Evolutionary conservation across 306 rosid genomes (phyloP), one percentile per base, ranked within the genome.

Genomic region (Castanopsis chinensis): DNA sequence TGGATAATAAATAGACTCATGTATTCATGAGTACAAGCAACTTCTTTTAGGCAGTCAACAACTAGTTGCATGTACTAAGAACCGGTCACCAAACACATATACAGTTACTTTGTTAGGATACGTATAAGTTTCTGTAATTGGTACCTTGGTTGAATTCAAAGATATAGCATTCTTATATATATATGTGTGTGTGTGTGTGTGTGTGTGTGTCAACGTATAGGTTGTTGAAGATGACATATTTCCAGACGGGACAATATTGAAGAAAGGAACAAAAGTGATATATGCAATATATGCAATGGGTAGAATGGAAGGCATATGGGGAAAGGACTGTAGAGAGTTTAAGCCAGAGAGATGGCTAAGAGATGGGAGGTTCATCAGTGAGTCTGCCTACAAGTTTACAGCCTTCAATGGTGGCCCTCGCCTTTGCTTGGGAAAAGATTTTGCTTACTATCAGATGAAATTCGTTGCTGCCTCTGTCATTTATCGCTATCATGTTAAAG

Each of bases 401-500:
- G 96, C 97, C 63, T 95, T 95, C 88, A 95, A 95, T 20, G 99
- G 97, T 8, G 99, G 99, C 13, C 99, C 99, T 25, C 87, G 99
- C 3, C 76, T 95, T 19, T 95, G 99, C 69, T 86, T 95, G 75
- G 99, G 99, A 63, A 91, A 88, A 80, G 98, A 95, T 73, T 92
- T 95, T 76, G 99, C 99, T 1, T 92, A 92, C 65, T 92, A 91
- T 49, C 99, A 95, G 15, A 95, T 95, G 99, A 92, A 92, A 82
- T 92, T 85, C 53, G 92, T 73, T 1, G 99, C 99, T 0, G 94
- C 98, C 5, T 91, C 91, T 35, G 85, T 92, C 84, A 85, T 92
- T n/a, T 72, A 32, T 52, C 86, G 81, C 9, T 92, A 92, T 79
- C 91, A 11, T 55, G 91, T 95, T 12, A 89, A 82, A 73, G 93